Evolutionary conservation across 257 asterid species (phyloP), one percentile per base, ranked within the genome.

Genomic region (Jaltomata sinuosa): DNA sequence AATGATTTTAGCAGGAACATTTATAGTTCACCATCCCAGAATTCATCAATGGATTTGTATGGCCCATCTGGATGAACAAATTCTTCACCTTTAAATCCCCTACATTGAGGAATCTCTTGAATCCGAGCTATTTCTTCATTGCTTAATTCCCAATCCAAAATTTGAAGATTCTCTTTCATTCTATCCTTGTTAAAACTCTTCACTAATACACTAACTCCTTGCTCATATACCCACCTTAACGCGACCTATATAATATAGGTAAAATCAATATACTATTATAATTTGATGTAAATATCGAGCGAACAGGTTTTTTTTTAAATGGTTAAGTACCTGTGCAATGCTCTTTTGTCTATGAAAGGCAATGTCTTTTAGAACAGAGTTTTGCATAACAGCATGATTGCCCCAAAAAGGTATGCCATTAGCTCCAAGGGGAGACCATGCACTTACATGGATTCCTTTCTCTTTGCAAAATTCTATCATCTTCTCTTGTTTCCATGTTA

Each of bases 11-110:
- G 3, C 2, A 68, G 18, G 36, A 0, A 19, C 31, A 36, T 57
- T 88, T 83, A 91, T 19, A 91, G 34, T 79, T 91, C 92, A 9
- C 89, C 93, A 89, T 92, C 92, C 94, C 93, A 92, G n/a, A 91
- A 79, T 84, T 90, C 88, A 16, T 89, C 88, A 5, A 62, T 2
- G 1, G 95, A 83, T 85, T 89, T 88, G 83, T 86, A 64, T 22
- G 80, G 93, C n/a, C 93, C 95, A 9, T 83, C 68, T 74, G 87
- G 88, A 55, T 80, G 85, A 45, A 87, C 61, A 79, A 84, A 89
- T 3, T 6, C 1, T 0, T 87, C 87, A 3, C 67, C 90, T 34
- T 8, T 54, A 22, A 14, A 12, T 67, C 87, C 89, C 86, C 82
- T 88, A 3, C 64, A 11, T 82, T 90, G 92, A 80, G 90, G 86